Base-by-base conservation (phyloP, 164 flowering plant genomes). In the Malania oleifera region DNA sequence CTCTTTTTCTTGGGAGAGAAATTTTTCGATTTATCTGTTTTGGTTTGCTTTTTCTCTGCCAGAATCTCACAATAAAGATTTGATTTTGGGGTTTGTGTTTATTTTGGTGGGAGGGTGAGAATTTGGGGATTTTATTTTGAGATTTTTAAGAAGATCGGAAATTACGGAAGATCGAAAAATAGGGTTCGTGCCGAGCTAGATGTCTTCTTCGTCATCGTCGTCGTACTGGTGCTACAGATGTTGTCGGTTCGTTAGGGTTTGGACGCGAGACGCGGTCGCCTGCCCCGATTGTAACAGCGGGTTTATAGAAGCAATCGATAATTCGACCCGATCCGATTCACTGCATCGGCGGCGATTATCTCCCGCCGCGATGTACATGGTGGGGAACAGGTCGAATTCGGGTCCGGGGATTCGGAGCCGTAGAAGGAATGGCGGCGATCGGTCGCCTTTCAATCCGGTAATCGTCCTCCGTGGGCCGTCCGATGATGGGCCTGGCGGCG, bases 221-320 rank as follows among this genome's bases (percentile, higher is more conserved):
- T 71, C 87, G 4, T 78, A 73, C 22, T 82, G 88, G 88, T 82
- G 88, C 54, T 73, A 82, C 71, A 70, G 85, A 24, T 84, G 90
- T 73, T 77, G 66, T 67, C 76, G 82, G 3, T 80, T 80, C 48
- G 69, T 80, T 27, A 54, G 73, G 62, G 77, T 76, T 19, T 61
- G 28, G 45, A 63, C 2, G 29, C 69, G 29, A 5, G 73, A 67
- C 14, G n/a, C 74, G 5, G 31, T 80, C 52, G 35, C 59, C 11
- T 84, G 90, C 66, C 85, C 90, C 8, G 75, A 78, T 49, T 84
- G 90, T 62, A 59, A 71, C 54, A 52, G 75, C 17, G 90, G 86
- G 0, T 84, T 84, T 61, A 56, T 84, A 5, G 90, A 84, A 37
- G 73, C 69, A 54, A 67, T 84, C 69, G 75, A 75, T 1, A 54